Evolutionary conservation across 1,284 basidiomycete genomes (phyloP), one percentile per base, ranked within the genome.

Genomic region (Cyathus pygmaeus): DNA sequence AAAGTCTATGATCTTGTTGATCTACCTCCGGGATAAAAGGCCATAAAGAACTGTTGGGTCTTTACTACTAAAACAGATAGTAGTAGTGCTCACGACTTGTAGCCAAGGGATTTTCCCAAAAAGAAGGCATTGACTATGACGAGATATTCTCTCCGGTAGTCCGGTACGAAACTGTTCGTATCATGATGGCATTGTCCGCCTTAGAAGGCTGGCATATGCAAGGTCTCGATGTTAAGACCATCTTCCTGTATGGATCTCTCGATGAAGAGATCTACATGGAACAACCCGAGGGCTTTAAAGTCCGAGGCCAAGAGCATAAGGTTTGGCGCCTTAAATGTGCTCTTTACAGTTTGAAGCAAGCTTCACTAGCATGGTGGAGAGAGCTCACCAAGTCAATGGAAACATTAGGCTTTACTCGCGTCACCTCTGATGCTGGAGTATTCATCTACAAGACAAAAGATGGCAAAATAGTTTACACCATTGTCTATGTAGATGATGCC

Each of bases 141-240:
- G 72, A 85, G n/a, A 81, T 80, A 1, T 85, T 77, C 62, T 76
- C 79, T 2, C 81, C 81, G 0, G 79, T 83, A 1, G 73, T 76
- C 3, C 62, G 73, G 1, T 71, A 74, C 44, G 68, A 79, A 19
- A 75, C 79, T 0, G 61, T 83, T 0, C 65, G 79, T 1, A 23
- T 79, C 0, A 58, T 85, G 19, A 61, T 79, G 15, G 71, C 76
- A 1, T 55, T 79, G 5, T 71, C 76, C 11, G 72, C 72, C 0
- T 50, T 67, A 2, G 36, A 75, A 24, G 65, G 76, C 39, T 75
- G 72, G 63, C 59, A 75, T 21, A 61, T 83, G 15, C 60, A 74
- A 23, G 73, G 71, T 19, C 58, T 81, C 9, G 79, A 85, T 63
- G 71, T 83, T 3, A 71, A 73, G 47, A 71, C 69, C 1, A 79